Evolutionary conservation across 805 yeast genomes (phyloP), one percentile per base, ranked within the genome.

Genomic region (Zygosaccharomyces bisporus): DNA sequence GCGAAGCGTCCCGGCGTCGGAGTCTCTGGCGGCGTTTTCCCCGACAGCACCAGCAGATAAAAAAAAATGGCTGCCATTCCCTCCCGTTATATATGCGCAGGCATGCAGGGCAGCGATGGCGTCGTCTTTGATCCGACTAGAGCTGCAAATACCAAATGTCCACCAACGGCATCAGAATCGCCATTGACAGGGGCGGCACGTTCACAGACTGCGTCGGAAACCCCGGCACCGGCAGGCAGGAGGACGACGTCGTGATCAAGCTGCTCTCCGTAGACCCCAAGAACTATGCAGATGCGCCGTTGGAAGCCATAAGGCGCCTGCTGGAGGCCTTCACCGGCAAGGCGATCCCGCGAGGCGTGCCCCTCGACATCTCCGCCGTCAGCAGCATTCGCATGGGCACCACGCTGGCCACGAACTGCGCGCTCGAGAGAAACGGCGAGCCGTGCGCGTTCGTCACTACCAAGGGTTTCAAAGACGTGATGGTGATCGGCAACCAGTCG

Each of bases 361-460:
- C 77, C 3, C 64, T 89, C 47, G 87, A 83, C 46, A 73, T 86
- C 1, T 72, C 80, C 3, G 65, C 67, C 2, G 84, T 88, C 30
- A 80, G 78, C 43, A 76, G 81, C 34, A 79, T 89, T 38, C 72
- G 95, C 44, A 82, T 90, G 85, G 97, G 97, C 2, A 89, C 97
- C 3, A 90, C 97, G 0, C 93, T 89, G 8, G 98, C 99, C 1
- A 91, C 98, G 6, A 91, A 91, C 67, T 96, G 98, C 1, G 73
- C 93, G 25, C 72, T 91, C 47, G 98, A 91, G 60, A 75, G 98
- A 50, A 89, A 89, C 59, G 99, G 98, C 41, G 95, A 89, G 45
- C 70, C 80, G 24, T 90, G 95, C 54, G 95, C 93, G 1, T 72
- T 91, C 47, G 65, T 90, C 4, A 88, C 95, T 2, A 86, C 97